These are phyloP conservation scores for Aspergillus conjunctus DNA, from an alignment of 495 filamentous ascomycete genomes.

Conservation along the genomic window DNA sequence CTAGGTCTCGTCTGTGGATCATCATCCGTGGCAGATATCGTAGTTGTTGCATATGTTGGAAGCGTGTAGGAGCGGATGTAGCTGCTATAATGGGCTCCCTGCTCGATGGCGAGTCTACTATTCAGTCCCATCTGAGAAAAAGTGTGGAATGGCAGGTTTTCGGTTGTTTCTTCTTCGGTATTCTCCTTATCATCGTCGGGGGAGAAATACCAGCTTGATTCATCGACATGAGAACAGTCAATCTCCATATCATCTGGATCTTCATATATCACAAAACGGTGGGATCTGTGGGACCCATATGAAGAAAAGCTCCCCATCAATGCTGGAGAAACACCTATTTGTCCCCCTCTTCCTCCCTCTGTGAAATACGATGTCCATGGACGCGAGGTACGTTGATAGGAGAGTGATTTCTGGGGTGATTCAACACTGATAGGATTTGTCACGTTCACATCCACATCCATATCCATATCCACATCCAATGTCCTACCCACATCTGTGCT, in stretches of 20 bases:
- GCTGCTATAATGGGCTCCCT: not conserved
- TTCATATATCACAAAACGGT: slow-evolving; percentile 27
- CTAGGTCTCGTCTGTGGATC: not conserved
- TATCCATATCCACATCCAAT: not conserved
- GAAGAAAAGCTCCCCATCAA: not conserved
- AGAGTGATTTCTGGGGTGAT: not conserved
- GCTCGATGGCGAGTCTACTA: not conserved
- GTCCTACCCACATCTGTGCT: not conserved
- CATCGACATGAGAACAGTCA: not conserved
- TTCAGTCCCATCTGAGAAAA: not conserved
- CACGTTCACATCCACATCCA: not conserved
- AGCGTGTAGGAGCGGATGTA: not conserved
- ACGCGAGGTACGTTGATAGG: not conserved
- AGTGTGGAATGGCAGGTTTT: not conserved
- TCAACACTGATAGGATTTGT: not conserved
- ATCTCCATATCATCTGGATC: slow-evolving; percentile 19
- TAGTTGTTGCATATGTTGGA: not conserved
- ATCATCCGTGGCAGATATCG: not conserved
- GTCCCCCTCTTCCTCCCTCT: not conserved
- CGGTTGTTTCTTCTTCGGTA: not conserved
- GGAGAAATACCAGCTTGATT: slow-evolving; percentile 9
- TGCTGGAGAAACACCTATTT: not conserved
- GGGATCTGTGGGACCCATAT: not conserved
- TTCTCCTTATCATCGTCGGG: slow-evolving; percentile 28
- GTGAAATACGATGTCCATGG: not conserved